A percentile compares a stretch with the other conserved stretches of the same genome.
These are phyloP conservation scores for Bretziella fagacearum DNA, from an alignment of 2,329 filamentous ascomycete species.

Conservation along the genomic window DNA sequence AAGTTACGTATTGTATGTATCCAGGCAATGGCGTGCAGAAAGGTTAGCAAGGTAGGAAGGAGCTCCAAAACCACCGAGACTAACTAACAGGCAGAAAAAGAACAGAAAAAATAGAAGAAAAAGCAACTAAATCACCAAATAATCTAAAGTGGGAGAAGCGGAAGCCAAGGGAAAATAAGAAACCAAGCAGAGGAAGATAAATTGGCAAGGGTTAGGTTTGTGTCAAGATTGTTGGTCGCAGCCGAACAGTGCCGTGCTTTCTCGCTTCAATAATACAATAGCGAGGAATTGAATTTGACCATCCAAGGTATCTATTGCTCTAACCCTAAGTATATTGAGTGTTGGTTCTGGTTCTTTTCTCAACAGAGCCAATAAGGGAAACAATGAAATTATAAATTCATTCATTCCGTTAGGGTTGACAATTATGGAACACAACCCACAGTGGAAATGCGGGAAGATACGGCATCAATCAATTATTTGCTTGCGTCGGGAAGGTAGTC, in stretches of 20 bases:
- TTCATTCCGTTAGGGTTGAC: too few relatives aligned
- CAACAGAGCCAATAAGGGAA: too few relatives aligned
- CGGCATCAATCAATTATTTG: background rate
- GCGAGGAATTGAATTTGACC: background rate
- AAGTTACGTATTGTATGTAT: constrained; percentile 1
- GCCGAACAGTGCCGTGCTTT: background rate
- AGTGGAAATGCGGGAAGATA: background rate
- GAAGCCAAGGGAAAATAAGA: constrained; percentile 2
- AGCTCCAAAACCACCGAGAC: background rate
- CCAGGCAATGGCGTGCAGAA: background rate
- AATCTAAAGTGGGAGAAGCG: background rate
- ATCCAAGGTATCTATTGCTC: too few relatives aligned
- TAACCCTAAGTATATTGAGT: too few relatives aligned
- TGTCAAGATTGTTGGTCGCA: background rate
- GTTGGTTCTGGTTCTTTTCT: too few relatives aligned
- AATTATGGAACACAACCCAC: background rate
- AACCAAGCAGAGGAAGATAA: background rate
- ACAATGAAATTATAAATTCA: too few relatives aligned
- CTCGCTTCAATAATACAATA: background rate
- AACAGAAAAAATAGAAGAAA: background rate
- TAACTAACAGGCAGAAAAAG: background rate
- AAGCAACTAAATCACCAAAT: background rate
- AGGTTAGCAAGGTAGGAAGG: background rate
- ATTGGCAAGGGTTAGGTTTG: background rate
- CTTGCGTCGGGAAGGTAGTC: background rate